Evolutionary conservation across 2,329 filamentous ascomycete species (phyloP).

Genomic region (Emmonsia crescens): DNA sequence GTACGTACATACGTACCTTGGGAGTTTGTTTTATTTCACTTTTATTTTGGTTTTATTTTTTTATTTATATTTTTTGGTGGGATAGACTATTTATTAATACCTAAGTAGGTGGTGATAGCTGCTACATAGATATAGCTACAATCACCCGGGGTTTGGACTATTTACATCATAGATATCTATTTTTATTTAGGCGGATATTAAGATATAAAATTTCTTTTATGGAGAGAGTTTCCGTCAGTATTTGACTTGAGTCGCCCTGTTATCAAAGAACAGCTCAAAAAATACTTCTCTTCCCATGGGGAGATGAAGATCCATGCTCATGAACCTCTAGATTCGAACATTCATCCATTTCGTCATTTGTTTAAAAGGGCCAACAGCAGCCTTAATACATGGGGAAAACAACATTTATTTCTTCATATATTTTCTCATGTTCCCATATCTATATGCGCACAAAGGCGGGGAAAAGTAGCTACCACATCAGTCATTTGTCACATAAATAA

Average conservation of each 20-base stretch:
- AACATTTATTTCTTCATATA: neutral
- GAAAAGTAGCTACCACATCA: neutral
- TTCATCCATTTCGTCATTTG: neutral
- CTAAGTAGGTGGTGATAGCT: too few relatives aligned
- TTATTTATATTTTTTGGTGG: neutral
- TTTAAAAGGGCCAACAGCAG: neutral
- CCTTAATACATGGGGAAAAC: too few relatives aligned
- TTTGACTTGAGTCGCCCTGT: neutral
- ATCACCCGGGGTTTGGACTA: neutral
- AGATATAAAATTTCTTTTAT: neutral
- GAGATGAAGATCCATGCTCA: neutral
- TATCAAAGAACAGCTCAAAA: neutral
- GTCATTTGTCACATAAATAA: neutral
- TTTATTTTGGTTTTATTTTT: neutral
- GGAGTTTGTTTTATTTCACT: neutral
- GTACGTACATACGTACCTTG: neutral
- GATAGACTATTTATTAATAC: too few relatives aligned
- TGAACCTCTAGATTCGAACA: neutral
- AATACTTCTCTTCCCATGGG: neutral
- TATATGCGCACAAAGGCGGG: neutral
- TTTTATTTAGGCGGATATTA: neutral
- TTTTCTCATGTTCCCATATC: neutral
- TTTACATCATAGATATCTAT: neutral
- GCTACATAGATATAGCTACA: neutral
- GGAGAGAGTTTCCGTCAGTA: neutral